phyloP scores from a whole-genome alignment of 1,284 basidiomycete species.

The Heimioporus retisporus region DNA sequence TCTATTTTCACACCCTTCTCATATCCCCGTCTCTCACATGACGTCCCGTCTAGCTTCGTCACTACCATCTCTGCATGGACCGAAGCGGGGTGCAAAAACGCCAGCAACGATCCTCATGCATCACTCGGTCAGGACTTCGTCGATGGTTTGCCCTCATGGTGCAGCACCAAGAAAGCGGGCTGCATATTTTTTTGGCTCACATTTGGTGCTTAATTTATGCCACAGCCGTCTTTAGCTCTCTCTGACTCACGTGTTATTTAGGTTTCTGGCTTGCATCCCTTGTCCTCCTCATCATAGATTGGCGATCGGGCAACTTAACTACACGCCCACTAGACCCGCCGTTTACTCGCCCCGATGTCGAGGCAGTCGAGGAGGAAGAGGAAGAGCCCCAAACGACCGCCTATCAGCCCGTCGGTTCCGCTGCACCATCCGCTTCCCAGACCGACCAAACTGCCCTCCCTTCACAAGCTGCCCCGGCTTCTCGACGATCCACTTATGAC shows the following conservation, averaged over 20 bases:
- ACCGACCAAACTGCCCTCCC: slow-evolving; percentile 40
- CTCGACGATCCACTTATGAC: slow-evolving; percentile 47
- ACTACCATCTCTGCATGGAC: slow-evolving; percentile 83
- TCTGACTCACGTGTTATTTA: slow-evolving; percentile 37
- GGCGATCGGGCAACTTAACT: slow-evolving; percentile 73
- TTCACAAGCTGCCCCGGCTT: slow-evolving; percentile 39
- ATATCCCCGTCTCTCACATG: slow-evolving; percentile 24
- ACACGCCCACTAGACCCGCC: slow-evolving; percentile 72
- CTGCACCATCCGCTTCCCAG: slow-evolving; percentile 32
- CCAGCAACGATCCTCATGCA: slow-evolving; percentile 77
- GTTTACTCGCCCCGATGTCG: slow-evolving; percentile 64
- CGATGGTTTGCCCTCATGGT: slow-evolving; percentile 80
- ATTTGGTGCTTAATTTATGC: slow-evolving; percentile 57
- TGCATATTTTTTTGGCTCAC: slow-evolving; percentile 91
- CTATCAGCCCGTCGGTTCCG: slow-evolving; percentile 48
- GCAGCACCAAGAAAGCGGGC: slow-evolving; percentile 90
- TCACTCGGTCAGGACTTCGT: slow-evolving; percentile 77
- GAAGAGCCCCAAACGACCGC: slow-evolving; percentile 59
- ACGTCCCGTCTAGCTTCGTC: slow-evolving; percentile 65
- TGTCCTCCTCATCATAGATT: slow-evolving; percentile 71
- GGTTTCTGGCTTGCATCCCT: slow-evolving; percentile 77
- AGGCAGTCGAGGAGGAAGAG: slow-evolving; percentile 53
- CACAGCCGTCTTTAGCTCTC: neutral
- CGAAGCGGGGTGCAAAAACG: slow-evolving; percentile 86
- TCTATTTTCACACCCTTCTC: slow-evolving; percentile 2